These are phyloP conservation scores for Puccinia triticina DNA, from an alignment of 1,284 basidiomycete species.

Conservation along the genomic window DNA sequence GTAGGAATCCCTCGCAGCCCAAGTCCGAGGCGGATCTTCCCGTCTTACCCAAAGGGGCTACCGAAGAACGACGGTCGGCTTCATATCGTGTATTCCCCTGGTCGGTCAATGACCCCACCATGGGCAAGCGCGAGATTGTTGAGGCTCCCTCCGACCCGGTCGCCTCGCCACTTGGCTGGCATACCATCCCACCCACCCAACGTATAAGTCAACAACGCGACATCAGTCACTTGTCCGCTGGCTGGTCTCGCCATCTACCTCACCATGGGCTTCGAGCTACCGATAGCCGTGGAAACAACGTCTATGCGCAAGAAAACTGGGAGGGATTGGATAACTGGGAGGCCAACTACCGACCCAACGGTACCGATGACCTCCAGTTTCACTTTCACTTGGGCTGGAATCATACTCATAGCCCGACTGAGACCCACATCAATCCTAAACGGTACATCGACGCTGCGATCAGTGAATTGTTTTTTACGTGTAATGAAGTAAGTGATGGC, in stretches of 20 bases:
- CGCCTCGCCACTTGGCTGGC: constrained; percentile 82
- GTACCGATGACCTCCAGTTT: constrained; percentile 67
- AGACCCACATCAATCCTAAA: constrained; percentile 68
- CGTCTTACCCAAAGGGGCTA: constrained; percentile 32
- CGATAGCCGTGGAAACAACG: constrained; percentile 58
- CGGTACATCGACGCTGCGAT: constrained; percentile 82
- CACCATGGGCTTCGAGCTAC: background rate
- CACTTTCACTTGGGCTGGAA: constrained; percentile 70
- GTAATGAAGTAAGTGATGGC: constrained; percentile 68
- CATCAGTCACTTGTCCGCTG: constrained; percentile 75
- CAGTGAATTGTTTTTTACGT: constrained; percentile 89
- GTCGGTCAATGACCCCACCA: constrained; percentile 55
- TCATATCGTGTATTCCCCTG: constrained; percentile 57
- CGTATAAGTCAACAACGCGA: constrained; percentile 55
- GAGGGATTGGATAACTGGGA: constrained; percentile 76
- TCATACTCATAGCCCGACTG: constrained; percentile 59
- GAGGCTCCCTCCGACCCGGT: constrained; percentile 53
- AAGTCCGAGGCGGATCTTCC: constrained; percentile 25
- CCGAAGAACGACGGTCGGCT: constrained; percentile 14
- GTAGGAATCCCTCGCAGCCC: constrained; percentile 45
- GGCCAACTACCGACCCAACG: constrained; percentile 77
- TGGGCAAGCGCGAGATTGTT: constrained; percentile 55
- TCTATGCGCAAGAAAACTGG: constrained; percentile 86
- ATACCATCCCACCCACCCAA: constrained; percentile 63
- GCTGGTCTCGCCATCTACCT: constrained; percentile 78